Evolutionary conservation across 108 stramenopile genomes (phyloP).

Genomic region (Licmophora abbreviata): DNA sequence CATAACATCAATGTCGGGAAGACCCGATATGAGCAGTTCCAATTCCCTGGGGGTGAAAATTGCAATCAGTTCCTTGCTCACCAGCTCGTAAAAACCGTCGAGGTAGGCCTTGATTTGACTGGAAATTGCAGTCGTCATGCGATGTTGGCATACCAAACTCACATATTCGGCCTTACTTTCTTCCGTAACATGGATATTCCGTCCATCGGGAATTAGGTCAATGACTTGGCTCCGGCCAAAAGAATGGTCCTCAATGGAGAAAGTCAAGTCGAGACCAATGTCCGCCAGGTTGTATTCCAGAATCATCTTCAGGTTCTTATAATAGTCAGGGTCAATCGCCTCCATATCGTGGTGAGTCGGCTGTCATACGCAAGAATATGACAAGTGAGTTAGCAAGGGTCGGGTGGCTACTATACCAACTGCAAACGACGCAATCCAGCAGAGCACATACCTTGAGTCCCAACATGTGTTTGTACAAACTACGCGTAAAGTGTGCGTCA

Average conservation of each 20-base stretch:
- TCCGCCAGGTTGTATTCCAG: constrained; percentile 87
- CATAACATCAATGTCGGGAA: constrained; percentile 93
- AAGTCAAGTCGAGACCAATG: constrained; percentile 91
- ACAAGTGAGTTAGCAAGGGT: not conserved
- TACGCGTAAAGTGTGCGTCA: constrained; percentile 96
- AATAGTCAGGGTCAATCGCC: constrained; percentile 97
- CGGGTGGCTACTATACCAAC: not conserved
- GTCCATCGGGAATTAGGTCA: constrained; percentile 89
- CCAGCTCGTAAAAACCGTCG: constrained; percentile 95
- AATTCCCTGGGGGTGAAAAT: constrained; percentile 95
- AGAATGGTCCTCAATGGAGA: constrained; percentile 79
- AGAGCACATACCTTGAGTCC: constrained; percentile 56
- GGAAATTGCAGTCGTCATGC: constrained; percentile 93
- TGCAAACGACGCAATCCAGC: too few species aligned
- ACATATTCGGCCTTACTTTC: constrained; percentile 92
- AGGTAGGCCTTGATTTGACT: constrained; percentile 93
- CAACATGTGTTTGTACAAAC: constrained; percentile 98
- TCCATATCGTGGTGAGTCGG: constrained; percentile 95
- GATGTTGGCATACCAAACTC: constrained; percentile 89
- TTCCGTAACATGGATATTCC: constrained; percentile 88
- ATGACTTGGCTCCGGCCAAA: constrained; percentile 78
- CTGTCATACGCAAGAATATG: constrained; percentile 7
- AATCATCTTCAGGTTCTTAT: constrained; percentile 91
- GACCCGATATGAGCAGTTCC: constrained; percentile 94
- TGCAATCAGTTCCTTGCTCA: constrained; percentile 84